Evolutionary conservation across 371 early-diverging fungal species (phyloP).

Genomic region (Haplosporangium sp.): DNA sequence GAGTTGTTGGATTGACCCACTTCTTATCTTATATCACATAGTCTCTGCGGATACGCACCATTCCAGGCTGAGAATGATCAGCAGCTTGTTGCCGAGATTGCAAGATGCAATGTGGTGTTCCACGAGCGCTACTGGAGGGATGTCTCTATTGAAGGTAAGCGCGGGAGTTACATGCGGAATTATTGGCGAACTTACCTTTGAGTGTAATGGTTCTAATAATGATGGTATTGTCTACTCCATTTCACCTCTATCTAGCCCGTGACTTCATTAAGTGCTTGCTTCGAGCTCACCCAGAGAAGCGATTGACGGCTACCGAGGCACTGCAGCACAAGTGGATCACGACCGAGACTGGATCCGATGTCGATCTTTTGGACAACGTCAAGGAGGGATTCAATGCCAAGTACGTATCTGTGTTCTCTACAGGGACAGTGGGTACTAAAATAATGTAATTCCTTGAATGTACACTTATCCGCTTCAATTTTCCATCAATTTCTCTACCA

Average conservation of each 20-base stretch:
- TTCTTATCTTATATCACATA: constrained; percentile 14
- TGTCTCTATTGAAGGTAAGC: constrained; percentile 78
- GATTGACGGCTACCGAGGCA: constrained; percentile 86
- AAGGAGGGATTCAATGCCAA: constrained; percentile 74
- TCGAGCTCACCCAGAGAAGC: constrained; percentile 74
- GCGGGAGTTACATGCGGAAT: too few species aligned
- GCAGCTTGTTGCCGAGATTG: constrained; percentile 70
- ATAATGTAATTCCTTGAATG: too few species aligned
- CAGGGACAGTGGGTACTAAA: too few species aligned
- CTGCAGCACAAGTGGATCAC: constrained; percentile 89
- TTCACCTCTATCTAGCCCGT: constrained; percentile 80
- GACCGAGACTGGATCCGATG: constrained; percentile 61
- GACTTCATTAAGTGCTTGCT: constrained; percentile 89
- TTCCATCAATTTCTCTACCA: not conserved
- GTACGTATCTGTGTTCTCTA: constrained; percentile 6
- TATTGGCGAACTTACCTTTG: constrained; percentile 1
- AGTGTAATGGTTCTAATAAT: not conserved
- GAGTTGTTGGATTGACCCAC: too few species aligned
- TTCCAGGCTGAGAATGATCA: constrained; percentile 78
- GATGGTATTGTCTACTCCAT: too few species aligned
- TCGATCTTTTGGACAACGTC: constrained; percentile 79
- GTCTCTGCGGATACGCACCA: constrained; percentile 80
- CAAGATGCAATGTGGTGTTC: constrained; percentile 75
- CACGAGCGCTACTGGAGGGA: constrained; percentile 85
- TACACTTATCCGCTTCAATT: not conserved